phyloP scores from a whole-genome alignment of 2,329 filamentous ascomycete species.

The Pezicula radicicola region DNA sequence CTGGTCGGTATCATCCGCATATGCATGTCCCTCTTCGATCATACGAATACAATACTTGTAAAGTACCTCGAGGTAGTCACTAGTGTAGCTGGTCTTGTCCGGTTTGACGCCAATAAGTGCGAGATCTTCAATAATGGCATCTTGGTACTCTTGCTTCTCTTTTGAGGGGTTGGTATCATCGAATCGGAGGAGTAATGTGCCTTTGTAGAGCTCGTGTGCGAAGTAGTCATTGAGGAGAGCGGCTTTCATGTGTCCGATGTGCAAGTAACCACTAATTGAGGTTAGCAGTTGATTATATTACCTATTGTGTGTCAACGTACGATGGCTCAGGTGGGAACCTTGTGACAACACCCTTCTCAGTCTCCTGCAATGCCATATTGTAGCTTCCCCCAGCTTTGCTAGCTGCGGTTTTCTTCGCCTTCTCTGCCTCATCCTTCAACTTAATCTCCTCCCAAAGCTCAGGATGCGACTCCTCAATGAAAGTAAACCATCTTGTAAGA shows the following conservation, averaged over 20 bases:
- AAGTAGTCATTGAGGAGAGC: slow-evolving; percentile 96
- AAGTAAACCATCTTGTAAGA: slow-evolving; percentile 82
- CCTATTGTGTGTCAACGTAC: slow-evolving; percentile 40
- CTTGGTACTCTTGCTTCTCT: slow-evolving; percentile 95
- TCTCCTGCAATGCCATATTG: slow-evolving; percentile 81
- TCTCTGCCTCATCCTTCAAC: slow-evolving; percentile 63
- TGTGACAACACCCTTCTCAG: slow-evolving; percentile 85
- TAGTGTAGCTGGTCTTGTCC: slow-evolving; percentile 84
- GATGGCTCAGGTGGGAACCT: slow-evolving; percentile 94
- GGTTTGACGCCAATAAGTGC: slow-evolving; percentile 88
- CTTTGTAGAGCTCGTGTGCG: slow-evolving; percentile 88
- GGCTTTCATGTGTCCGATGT: slow-evolving; percentile 94
- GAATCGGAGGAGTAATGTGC: slow-evolving; percentile 86
- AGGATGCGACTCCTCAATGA: slow-evolving; percentile 76
- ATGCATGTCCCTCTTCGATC: slow-evolving; percentile 84
- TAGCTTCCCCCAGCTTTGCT: slow-evolving; percentile 83
- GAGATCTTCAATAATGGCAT: slow-evolving; percentile 89
- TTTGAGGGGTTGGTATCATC: slow-evolving; percentile 98
- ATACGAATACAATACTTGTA: slow-evolving; percentile 82
- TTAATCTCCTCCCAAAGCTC: slow-evolving; percentile 73
- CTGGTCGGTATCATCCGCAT: slow-evolving; percentile 90
- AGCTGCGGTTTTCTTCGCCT: slow-evolving; percentile 64
- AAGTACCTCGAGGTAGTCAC: slow-evolving; percentile 91
- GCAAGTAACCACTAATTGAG: slow-evolving; percentile 65
- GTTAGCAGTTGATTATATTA: slow-evolving; percentile 7